Evolutionary conservation across 2,329 filamentous ascomycete genomes (phyloP).

Genomic region (Fusarium stilboides): DNA sequence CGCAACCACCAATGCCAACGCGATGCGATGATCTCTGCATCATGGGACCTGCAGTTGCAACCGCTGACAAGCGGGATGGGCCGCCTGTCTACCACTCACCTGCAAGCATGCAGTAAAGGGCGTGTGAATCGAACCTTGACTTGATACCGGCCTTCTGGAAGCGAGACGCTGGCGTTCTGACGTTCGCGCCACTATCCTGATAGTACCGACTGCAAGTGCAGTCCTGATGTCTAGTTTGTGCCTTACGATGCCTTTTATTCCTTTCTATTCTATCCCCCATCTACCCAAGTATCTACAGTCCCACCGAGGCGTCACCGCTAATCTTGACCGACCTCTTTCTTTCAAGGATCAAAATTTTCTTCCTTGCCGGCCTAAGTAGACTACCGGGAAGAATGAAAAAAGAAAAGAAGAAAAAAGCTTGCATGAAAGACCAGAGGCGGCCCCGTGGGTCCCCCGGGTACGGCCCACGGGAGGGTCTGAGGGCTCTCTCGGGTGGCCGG

Average conservation of each 20-base stretch:
- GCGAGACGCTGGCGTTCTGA: constrained; percentile 35
- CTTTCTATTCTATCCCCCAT: constrained; percentile 6
- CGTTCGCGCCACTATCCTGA: constrained; percentile 22
- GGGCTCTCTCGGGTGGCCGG: constrained; percentile 21
- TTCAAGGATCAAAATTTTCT: not conserved
- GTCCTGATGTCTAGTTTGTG: constrained; percentile 2
- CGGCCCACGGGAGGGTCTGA: constrained; percentile 27
- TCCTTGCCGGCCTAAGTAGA: not conserved
- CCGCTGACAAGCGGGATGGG: constrained; percentile 22
- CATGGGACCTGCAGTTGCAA: constrained; percentile 23
- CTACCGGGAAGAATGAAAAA: not conserved
- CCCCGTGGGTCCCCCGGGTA: constrained; percentile 10
- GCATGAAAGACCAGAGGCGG: constrained; percentile 15
- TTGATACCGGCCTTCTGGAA: constrained; percentile 32
- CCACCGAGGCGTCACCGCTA: constrained; percentile 17
- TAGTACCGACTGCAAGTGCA: constrained; percentile 20
- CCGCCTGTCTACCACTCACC: constrained; percentile 16
- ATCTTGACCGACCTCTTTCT: constrained; percentile 7
- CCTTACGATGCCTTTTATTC: constrained; percentile 1
- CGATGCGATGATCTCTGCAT: not conserved
- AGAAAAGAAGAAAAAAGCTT: not conserved
- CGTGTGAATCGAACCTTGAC: constrained; percentile 14
- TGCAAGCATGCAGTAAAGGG: constrained; percentile 8
- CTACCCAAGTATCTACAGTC: not conserved
- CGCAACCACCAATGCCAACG: constrained; percentile 5